Evolutionary conservation across 2,329 filamentous ascomycete species (phyloP).

Genomic region (Diaporthe amygdali): DNA sequence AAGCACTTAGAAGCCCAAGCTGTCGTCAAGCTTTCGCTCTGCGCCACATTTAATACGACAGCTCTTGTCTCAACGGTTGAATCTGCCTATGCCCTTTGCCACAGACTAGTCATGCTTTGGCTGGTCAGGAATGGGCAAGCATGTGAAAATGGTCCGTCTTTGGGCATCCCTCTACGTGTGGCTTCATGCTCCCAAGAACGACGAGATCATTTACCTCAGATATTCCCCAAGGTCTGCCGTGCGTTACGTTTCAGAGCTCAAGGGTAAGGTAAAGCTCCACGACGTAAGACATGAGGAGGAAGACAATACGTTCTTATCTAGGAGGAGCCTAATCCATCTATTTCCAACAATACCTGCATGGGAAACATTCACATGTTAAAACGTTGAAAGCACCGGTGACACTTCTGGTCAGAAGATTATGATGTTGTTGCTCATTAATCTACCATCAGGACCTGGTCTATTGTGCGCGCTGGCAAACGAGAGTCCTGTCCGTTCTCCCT

Average conservation of each 20-base stretch:
- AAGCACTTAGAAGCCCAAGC: not conserved
- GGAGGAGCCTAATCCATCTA: no score
- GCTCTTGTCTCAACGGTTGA: not conserved
- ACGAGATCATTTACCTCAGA: not conserved
- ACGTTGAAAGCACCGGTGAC: no score
- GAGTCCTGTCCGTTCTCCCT: not conserved
- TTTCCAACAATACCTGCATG: no score
- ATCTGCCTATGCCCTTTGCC: conserved; percentile 2
- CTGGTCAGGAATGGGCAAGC: not conserved
- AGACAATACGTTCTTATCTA: no score
- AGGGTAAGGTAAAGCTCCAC: not conserved
- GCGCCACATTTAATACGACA: conserved; percentile 13
- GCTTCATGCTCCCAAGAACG: not conserved
- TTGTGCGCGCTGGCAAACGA: not conserved
- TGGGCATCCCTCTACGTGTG: no score
- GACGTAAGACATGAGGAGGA: not conserved
- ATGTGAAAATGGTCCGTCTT: not conserved
- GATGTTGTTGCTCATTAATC: not conserved
- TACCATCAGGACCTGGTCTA: not conserved
- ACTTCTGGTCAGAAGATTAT: not conserved
- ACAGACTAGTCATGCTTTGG: not conserved
- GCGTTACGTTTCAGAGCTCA: not conserved
- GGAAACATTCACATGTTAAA: no score
- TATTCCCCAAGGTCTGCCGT: no score
- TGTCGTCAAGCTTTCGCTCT: not conserved